Evolutionary conservation across 768 basidiomycete genomes (phyloP), one percentile per base, ranked within the genome.

Genomic region (Hericium alpestre): DNA sequence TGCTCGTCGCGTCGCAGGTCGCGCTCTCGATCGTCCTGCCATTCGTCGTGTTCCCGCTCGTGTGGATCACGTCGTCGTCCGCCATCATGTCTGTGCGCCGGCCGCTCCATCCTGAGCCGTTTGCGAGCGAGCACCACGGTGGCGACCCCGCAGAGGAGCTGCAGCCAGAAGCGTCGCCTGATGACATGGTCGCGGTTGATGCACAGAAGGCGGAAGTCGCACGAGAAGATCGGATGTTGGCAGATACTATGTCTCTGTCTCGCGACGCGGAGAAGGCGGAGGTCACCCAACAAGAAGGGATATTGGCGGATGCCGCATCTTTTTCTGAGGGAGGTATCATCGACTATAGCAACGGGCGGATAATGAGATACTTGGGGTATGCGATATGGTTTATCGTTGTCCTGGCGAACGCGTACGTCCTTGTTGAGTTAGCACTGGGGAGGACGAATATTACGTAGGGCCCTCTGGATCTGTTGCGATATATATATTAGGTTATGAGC

Each of bases 1-100:
- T 80, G 50, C 72, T 79, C n/a, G 73, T 79, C 23, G 75, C 72
- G 2, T 76, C 73, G 16, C 79, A 80, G 61, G 78, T 79, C 54
- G 66, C 69, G 6, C 70, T 79, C 38, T 73, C 71, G 12, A 69
- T 55, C 43, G 40, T 55, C 10, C 54, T 55, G 4, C 54, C 54
- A 11, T 41, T 55, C 38, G 43, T 48, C 38, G 32, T 55, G 40
- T 10, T 55, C 54, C 54, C 54, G 12, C 54, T 55, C 22, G 43
- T 55, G 12, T 55, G 27, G 20, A 25, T 55, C 25, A 43, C 54
- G 18, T 55, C 54, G 18, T 55, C 54, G n/a, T 23, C 20, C 25
- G 18, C 23, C 54, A 46, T 55, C 40, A 55, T 55, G 54, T 27
- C 40, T 12, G 54, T 46, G 23, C 18, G 23, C 25, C 22, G 23